Percentiles rank a stretch among this genome's conserved stretches.
phyloP scores from a whole-genome alignment of 805 yeast species.

The Candida berthetii region DNA sequence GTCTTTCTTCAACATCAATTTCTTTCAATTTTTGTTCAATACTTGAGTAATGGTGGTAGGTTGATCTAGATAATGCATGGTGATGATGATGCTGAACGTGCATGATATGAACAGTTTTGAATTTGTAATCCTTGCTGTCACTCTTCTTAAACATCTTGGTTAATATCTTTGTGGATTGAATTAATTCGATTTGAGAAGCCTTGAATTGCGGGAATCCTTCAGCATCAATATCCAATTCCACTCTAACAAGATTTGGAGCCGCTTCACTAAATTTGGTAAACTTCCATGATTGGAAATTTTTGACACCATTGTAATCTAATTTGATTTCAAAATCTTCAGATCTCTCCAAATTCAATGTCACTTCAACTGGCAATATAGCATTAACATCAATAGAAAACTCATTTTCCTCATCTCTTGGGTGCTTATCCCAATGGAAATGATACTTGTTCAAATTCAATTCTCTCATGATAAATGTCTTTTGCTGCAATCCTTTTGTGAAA shows the following conservation, averaged over 20 bases:
- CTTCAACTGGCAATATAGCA: slow-evolving; percentile 70
- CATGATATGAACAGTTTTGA: neutral
- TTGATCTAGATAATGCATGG: neutral
- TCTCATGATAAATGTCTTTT: slow-evolving; percentile 80
- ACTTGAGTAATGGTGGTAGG: slow-evolving; percentile 37
- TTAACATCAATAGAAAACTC: slow-evolving; percentile 77
- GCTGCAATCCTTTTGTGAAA: slow-evolving; percentile 83
- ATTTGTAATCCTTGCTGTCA: neutral
- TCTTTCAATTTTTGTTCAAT: slow-evolving; percentile 59
- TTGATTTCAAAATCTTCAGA: slow-evolving; percentile 55
- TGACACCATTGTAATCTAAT: slow-evolving; percentile 61
- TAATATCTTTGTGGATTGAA: neutral
- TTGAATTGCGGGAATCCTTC: neutral
- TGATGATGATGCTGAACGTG: neutral
- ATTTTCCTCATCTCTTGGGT: slow-evolving; percentile 64
- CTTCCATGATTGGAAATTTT: slow-evolving; percentile 49
- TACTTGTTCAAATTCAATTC: slow-evolving; percentile 72
- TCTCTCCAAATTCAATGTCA: slow-evolving; percentile 66
- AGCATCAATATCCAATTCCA: neutral
- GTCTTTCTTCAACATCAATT: slow-evolving; percentile 78
- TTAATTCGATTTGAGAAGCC: neutral
- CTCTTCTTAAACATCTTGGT: neutral
- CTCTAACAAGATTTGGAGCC: slow-evolving; percentile 4
- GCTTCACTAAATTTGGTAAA: slow-evolving; percentile 45
- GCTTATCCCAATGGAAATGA: slow-evolving; percentile 73